Base-by-base conservation (phyloP, 2,329 filamentous ascomycete species). In the Akanthomyces lecanii region DNA sequence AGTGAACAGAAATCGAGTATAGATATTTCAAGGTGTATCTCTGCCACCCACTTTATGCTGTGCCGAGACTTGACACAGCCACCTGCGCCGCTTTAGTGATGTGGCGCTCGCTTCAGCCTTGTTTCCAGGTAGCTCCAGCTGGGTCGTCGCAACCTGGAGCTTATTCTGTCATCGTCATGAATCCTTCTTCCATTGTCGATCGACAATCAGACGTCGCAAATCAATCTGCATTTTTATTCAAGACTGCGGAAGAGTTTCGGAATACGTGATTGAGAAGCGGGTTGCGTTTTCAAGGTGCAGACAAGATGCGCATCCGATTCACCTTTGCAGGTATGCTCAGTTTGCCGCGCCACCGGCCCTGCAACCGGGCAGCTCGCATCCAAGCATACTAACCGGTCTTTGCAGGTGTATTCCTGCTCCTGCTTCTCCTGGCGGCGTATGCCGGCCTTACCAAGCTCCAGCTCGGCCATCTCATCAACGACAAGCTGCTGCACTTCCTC, bases 401-500 rank as follows among this genome's bases (percentile, higher is more conserved):
- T 51, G 42, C 71, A 93, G 90, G 85, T 73, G 82, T 83, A 67
- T 94, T 89, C 76, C 76, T 85, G 76, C 73, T 85, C 66, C 85
- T 97, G 69, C 80, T 92, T 68, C 81, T 96, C 65, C 77, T 90
- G 61, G 86, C 90, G 65, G 92, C 85, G 66, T 96, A 94, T 73
- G 83, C 89, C 66, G 92, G 92, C 67, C 89, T 98, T 63, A 88
- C 91, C 38, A 79, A 82, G 45, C 73, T 87, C 61, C 82, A 87
- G 67, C 71, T 85, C 68, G 78, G 77, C 66, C 69, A 76, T 65
- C 74, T 82, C 71, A 84, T 94, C 73, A 92, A 96, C 80, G 93
- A 97, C 83, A 98, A 99, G 77, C 80, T 90, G 71, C 83, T 98
- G 33, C 95, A 98, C 77, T 83, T 90, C 69, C 66, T 92, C 64